Evolutionary conservation across 2,329 filamentous ascomycete species (phyloP), one percentile per base, ranked within the genome.

Genomic region (Penicillium glabrum): DNA sequence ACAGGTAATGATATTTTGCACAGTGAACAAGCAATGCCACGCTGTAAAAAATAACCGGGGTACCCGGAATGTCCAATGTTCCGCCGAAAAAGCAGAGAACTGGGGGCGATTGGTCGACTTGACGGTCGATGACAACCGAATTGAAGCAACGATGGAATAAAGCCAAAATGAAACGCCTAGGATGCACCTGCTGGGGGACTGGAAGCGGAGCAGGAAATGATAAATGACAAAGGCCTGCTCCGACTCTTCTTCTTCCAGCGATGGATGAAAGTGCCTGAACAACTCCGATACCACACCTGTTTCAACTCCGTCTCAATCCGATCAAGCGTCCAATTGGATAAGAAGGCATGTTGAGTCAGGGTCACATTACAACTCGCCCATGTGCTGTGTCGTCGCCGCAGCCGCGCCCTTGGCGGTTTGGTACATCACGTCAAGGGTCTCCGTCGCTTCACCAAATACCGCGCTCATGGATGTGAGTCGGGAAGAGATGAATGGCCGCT

Each of bases 361-460:
- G n/a, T n/a, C 35, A 21, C 23, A 29, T 73, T 61, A 74, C 58
- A 75, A 50, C 54, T 75, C 74, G 13, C 58, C 67, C 9, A 75
- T 60, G n/a, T 64, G 62, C 24, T 66, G 62, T 33, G 70, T 69
- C 16, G 69, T 67, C 21, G 74, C 71, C 41, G 72, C 74, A 41
- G 76, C 72, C 13, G 76, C 76, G 33, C 75, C 76, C 68, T 79
- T 78, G 23, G 76, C 79, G 35, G 77, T 77, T 58, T 79, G 76
- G 57, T 77, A 79, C 44, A 82, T 76, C 56, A 82, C 79, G 57
- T 81, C 82, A 2, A 75, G 53, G 8, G 59, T 64, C 44, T 66
- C 64, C 1, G 69, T 73, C 27, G 65, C 66, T 35, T 71, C 70
- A 1, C 68, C 65, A 31, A 74, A 68, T 6, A 71, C 69, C 5